Base-by-base conservation (phyloP, 257 asterid genomes). In the Plantago major region DNA sequence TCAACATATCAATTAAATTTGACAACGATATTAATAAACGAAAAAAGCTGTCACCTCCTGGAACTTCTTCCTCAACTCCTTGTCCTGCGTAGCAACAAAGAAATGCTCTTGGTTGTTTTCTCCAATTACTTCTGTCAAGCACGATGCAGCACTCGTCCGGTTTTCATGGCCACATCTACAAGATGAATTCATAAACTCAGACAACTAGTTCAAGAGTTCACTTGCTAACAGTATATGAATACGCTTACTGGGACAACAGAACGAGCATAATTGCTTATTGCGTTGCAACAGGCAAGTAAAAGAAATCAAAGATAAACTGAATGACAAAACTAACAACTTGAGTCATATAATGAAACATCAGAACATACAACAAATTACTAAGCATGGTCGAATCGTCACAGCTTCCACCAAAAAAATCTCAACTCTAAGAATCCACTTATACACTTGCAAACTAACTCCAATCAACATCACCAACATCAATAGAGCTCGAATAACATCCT, bases 21-120 rank as follows among this genome's bases (percentile, higher is more conserved):
- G 7, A 17, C 11, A 5, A 7, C 3, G 26, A 9, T 50, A n/a
- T n/a, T 50, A 11, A 17, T 14, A 15, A 8, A 0, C 12, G 5
- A 33, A 30, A 22, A 13, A 42, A 43, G 45, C 5, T 16, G n/a
- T 47, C 50, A 91, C 99, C 99, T 89, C 82, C 65, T 83, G 88
- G 38, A 89, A 74, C 73, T 74, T 76, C 71, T 73, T 78, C 70
- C 97, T 78, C 64, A 89, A 72, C 66, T 80, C 94, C 14, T 86
- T 88, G 74, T 92, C 99, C 73, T 89, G 99, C 9, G 97, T 80
- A 62, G 94, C 96, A 71, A 92, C 91, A 85, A 81, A 89, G 71
- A 89, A 86, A 70, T 84, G 97, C 71, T 89, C 97, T 0, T 78
- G 16, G 78, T 92, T 92, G 10, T 65, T 81, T 67, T 79, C 91